Base-by-base conservation (phyloP, 1,284 basidiomycete species). In the Vanrija pseudolonga region DNA sequence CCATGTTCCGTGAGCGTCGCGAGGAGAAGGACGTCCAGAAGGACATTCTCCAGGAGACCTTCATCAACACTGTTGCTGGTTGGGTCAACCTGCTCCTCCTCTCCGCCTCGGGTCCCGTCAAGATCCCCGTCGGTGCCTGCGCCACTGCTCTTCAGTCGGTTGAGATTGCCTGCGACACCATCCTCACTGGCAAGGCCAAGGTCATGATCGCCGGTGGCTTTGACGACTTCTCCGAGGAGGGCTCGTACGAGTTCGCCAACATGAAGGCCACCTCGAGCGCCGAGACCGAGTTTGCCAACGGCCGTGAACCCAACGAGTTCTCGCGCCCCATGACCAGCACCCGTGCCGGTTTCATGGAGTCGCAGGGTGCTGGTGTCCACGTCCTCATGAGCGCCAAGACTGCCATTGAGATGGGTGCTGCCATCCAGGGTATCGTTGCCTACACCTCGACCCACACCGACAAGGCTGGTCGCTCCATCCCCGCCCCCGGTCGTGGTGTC, bases 261-360 rank as follows among this genome's bases (percentile, higher is more conserved):
- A 98, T 98, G 96, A 96, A 97, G 79, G 96, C 96, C 6, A 98
- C 96, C 7, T 93, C 89, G 77, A 97, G 95, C 71, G 88, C 93
- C 6, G 90, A 94, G 76, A 90, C 90, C 38, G 96, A 98, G 78
- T 89, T 97, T 68, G 94, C 94, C 9, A 96, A 96, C 85, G 96
- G 96, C 60, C 92, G 96, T 66, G 95, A 98, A 77, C 95, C 95
- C 24, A 90, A 88, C 43, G 95, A 98, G 77, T 95, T 98, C 89
- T 98, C 95, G 51, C 88, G 95, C 58, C 96, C 96, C 23, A 89
- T 94, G 39, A 98, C 95, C 6, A 90, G 88, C 22, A 98, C 93
- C 64, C 90, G 96, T 72, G 83, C 92, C 69, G 93, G 94, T 61
- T 95, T 95, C 79, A 94, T 98, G 95, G 95, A 98, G 78, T 85